These are phyloP conservation scores for Didymosphaeria variabile DNA, from an alignment of 2,329 filamentous ascomycete species.

Conservation along the genomic window DNA sequence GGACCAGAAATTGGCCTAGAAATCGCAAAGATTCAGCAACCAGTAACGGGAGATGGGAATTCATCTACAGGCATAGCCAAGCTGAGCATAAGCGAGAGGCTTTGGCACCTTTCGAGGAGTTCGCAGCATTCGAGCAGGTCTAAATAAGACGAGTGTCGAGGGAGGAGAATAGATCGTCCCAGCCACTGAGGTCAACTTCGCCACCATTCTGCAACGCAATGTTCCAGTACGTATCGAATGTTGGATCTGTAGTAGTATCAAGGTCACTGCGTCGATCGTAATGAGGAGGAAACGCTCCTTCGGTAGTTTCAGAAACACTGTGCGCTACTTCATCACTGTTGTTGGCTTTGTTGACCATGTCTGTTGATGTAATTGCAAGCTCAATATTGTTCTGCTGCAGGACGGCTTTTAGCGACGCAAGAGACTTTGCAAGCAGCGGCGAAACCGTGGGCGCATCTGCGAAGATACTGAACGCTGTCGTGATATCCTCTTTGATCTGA, in stretches of 20 bases:
- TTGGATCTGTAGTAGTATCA: neutral
- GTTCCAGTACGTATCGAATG: constrained; percentile 15
- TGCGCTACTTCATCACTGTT: neutral
- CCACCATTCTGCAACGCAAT: constrained; percentile 4
- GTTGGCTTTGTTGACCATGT: neutral
- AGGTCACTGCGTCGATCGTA: neutral
- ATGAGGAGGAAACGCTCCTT: neutral
- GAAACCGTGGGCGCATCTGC: neutral
- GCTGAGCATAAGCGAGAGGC: constrained; percentile 14
- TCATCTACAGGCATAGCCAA: constrained; percentile 19
- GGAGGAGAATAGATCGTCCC: constrained; percentile 16
- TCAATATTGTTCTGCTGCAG: constrained; percentile 10
- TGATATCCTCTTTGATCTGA: constrained; percentile 11
- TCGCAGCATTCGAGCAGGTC: neutral
- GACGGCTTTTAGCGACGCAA: constrained; percentile 1
- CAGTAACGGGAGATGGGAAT: constrained; percentile 19
- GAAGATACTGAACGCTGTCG: constrained; percentile 9
- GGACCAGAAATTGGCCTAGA: constrained; percentile 18
- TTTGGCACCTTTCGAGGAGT: neutral
- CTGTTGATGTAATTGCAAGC: constrained; percentile 3
- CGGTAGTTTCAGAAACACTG: neutral
- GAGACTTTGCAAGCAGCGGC: constrained; percentile 10
- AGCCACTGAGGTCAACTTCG: constrained; percentile 3
- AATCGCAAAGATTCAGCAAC: constrained; percentile 16
- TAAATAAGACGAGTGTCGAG: constrained; percentile 8